phyloP scores from a whole-genome alignment of 257 asterid species.

The Solanum habrochaites region DNA sequence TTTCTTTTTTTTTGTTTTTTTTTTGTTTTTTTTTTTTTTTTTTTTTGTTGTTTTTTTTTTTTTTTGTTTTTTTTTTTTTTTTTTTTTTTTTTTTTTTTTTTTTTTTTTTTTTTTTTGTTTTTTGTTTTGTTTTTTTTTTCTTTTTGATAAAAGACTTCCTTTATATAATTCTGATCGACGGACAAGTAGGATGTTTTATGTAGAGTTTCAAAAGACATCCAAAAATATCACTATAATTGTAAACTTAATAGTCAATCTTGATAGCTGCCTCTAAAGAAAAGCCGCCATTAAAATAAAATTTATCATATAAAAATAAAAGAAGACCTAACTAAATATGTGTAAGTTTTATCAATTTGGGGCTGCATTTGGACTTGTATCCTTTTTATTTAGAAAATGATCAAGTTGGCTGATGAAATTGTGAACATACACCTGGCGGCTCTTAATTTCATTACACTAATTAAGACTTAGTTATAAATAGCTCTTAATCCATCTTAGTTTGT shows the following conservation, averaged over 20 bases:
- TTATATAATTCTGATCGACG: not conserved
- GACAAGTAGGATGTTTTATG: not conserved
- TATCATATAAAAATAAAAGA: not conserved
- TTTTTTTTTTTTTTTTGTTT: too few relatives aligned
- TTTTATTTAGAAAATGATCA: not conserved
- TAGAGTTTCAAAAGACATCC: not conserved
- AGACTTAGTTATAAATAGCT: not conserved
- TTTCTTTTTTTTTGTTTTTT: too few relatives aligned
- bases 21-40: too few relatives aligned
- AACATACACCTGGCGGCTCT: not conserved
- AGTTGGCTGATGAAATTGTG: not conserved
- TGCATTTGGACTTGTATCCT: not conserved
- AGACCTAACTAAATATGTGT: not conserved
- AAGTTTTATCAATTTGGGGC: not conserved
- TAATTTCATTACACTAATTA: not conserved
- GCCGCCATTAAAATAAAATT: not conserved
- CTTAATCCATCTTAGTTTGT: not conserved
- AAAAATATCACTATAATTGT: not conserved
- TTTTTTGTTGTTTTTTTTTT: too few relatives aligned
- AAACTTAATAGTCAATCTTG: not conserved
- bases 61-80: too few relatives aligned
- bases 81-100: too few relatives aligned
- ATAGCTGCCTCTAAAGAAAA: not conserved
- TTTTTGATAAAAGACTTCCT: not conserved
- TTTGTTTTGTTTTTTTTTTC: too few relatives aligned